Evolutionary conservation across 1,284 basidiomycete genomes (phyloP).

Genomic region (Pterulicium gracile): DNA sequence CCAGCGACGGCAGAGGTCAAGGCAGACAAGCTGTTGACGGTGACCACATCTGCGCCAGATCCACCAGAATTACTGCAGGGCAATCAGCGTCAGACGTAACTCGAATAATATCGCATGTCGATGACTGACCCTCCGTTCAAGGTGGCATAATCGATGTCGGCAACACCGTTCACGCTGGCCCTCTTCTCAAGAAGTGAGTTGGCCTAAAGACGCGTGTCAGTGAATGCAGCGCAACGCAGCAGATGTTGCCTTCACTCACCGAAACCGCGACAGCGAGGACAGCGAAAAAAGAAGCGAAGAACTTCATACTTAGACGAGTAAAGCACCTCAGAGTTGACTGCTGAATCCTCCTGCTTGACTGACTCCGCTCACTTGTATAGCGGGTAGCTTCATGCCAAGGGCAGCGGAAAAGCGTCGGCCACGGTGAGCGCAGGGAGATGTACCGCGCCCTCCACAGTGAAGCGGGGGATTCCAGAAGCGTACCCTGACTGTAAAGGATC

Average conservation of each 20-base stretch:
- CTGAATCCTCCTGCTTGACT: too few species aligned
- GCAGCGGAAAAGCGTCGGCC: too few species aligned
- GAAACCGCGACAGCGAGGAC: neutral
- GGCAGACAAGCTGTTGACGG: slow-evolving; percentile 29
- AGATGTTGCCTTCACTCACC: neutral
- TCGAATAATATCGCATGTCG: neutral
- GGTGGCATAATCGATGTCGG: slow-evolving; percentile 29
- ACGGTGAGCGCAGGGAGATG: too few species aligned
- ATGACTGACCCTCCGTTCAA: slow-evolving; percentile 23
- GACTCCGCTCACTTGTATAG: too few species aligned
- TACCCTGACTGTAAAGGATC: too few species aligned
- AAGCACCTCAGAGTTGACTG: too few species aligned
- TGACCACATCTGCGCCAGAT: slow-evolving; percentile 28
- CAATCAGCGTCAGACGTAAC: neutral
- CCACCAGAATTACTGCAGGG: slow-evolving; percentile 28
- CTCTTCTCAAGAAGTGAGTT: too few species aligned
- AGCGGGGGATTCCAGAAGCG: too few species aligned
- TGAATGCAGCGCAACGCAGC: neutral
- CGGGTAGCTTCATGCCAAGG: too few species aligned
- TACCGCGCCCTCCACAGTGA: too few species aligned
- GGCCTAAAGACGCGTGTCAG: too few species aligned
- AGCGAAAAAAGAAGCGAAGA: neutral
- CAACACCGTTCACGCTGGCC: slow-evolving; percentile 24
- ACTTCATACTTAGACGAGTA: slow-evolving; percentile 1
- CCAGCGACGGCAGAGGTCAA: slow-evolving; percentile 32